Evolutionary conservation across 169 alveolate species (phyloP).

Genomic region (Plasmodium vivax): DNA sequence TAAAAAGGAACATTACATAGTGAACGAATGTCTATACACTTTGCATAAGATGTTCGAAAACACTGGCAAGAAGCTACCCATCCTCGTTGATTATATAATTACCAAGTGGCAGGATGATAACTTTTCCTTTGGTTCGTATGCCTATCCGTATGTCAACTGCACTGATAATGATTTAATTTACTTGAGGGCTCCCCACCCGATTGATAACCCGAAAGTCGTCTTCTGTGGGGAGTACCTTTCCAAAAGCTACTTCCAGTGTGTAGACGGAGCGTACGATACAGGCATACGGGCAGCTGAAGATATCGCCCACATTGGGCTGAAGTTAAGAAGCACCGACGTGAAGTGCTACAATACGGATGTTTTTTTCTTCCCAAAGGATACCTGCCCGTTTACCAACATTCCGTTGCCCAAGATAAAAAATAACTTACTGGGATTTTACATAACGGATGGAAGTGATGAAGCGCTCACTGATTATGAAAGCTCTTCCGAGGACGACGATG

Average conservation of each 20-base stretch:
- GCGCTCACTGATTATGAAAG: conserved; percentile 80
- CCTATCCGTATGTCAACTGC: conserved; percentile 81
- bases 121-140: conserved; percentile 82
- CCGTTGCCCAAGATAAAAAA: conserved; percentile 77
- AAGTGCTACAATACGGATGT: conserved; percentile 75
- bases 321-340: background rate
- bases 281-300: conserved; percentile 88
- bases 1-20: conserved; percentile 74
- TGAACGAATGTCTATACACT: conserved; percentile 79
- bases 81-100: conserved; percentile 79
- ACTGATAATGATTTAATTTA: conserved; percentile 83
- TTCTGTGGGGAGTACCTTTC: conserved; percentile 85
- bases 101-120: conserved; percentile 84
- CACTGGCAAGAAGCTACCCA: conserved; percentile 71
- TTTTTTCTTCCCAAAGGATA: conserved; percentile 51
- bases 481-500: conserved; percentile 36
- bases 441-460: conserved; percentile 87
- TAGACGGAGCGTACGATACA: conserved; percentile 86
- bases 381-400: conserved; percentile 78
- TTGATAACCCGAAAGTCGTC: conserved; percentile 77
- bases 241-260: conserved; percentile 83
- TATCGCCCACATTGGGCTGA: conserved; percentile 79
- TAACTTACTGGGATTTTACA: conserved; percentile 79
- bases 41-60: conserved; percentile 77
- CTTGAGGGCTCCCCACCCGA: conserved; percentile 84